A percentile compares a stretch with the other conserved stretches of the same genome.
Conservation (phyloP, 257 asterid genomes). For the Craterostigma plantagineum region DNA sequence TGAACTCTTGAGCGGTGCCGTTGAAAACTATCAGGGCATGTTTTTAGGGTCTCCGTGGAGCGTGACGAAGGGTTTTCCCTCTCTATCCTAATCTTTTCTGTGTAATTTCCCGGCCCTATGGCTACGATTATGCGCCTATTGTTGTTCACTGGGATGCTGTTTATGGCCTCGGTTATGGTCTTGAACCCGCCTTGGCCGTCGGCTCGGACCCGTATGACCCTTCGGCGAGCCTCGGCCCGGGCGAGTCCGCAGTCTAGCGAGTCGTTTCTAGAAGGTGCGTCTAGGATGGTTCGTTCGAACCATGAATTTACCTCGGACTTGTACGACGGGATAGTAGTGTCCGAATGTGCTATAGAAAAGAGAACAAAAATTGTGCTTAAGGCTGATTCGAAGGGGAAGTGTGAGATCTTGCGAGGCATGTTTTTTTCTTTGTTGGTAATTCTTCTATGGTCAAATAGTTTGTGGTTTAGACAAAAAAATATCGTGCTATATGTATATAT, state of each 20-base stretch:
- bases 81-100: conserved; percentile 30
- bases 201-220: conserved; percentile 16
- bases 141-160: conserved; percentile 34
- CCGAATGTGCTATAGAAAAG: neutral
- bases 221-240: conserved; percentile 11
- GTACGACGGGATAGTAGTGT: conserved; percentile 22
- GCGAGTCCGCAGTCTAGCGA: conserved; percentile 16
- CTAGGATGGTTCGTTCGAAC: conserved; percentile 23
- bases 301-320: conserved; percentile 16
- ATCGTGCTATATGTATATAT: too few relatives aligned
- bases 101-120: conserved; percentile 52
- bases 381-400: neutral
- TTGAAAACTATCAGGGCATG: conserved; percentile 20
- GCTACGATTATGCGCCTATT: conserved; percentile 25
- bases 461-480: too few relatives aligned
- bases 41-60: conserved; percentile 39
- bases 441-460: too few relatives aligned
- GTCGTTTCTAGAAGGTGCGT: neutral
- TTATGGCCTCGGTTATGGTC: conserved; percentile 39
- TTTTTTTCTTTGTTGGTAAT: too few relatives aligned
- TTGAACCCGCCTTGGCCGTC: conserved; percentile 53
- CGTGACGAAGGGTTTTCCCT: conserved; percentile 31
- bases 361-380: neutral
- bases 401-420: neutral
- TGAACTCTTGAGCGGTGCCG: conserved; percentile 38